These are phyloP conservation scores for Gossypium aridum DNA, from an alignment of 441 rosid species.

Conservation along the genomic window DNA sequence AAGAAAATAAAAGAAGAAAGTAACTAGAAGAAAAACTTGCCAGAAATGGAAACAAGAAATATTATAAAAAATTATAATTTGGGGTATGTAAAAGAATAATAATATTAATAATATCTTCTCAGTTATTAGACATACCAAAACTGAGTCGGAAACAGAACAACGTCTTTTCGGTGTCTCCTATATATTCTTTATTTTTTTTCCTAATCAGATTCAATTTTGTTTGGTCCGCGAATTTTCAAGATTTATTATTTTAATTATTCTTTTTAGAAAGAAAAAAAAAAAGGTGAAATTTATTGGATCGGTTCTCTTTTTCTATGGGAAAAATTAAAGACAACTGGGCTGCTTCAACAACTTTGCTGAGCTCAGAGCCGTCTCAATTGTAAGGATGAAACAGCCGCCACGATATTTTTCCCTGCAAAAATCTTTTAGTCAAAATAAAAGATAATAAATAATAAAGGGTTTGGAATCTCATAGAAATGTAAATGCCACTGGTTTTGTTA, in stretches of 20 bases:
- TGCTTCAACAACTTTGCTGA: neutral
- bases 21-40: constrained; percentile 16
- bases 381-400: neutral
- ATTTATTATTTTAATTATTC: neutral
- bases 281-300: neutral
- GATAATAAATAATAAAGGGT: neutral
- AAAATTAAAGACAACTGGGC: neutral
- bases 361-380: neutral
- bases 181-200: neutral
- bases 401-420: neutral
- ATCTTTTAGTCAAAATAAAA: neutral
- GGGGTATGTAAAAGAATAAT: neutral
- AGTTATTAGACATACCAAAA: neutral
- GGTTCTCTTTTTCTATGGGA: neutral
- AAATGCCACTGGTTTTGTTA: neutral
- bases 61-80: neutral
- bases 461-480: neutral
- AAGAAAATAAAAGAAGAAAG: constrained; percentile 13
- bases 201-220: neutral
- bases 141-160: neutral
- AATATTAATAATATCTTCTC: constrained; percentile 10
- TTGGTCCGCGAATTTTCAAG: neutral
- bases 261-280: neutral
- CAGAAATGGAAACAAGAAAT: constrained; percentile 13
- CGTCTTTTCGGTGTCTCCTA: neutral